These are phyloP conservation scores for Mallotus nudiflorus DNA, from an alignment of 345 rosid species.

Conservation along the genomic window DNA sequence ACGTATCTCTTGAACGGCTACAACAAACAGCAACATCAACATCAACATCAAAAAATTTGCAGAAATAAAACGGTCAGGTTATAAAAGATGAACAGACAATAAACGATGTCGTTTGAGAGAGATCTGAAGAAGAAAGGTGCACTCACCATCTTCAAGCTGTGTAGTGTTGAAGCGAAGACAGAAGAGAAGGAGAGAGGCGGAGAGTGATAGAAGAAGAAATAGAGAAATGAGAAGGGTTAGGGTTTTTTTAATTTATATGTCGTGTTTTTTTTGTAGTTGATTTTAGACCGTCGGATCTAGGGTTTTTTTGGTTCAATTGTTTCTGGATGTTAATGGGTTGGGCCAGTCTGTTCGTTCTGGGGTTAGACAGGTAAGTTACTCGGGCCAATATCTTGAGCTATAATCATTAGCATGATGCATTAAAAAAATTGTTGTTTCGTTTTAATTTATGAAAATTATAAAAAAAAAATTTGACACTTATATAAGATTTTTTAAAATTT, in stretches of 20 bases:
- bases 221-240: slow-evolving; percentile 17
- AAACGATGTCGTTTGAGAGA: background rate
- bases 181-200: background rate
- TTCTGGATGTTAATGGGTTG: background rate
- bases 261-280: background rate
- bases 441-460: no score
- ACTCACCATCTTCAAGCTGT: slow-evolving; percentile 37
- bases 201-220: background rate
- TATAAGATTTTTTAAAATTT: no score
- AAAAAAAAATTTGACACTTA: no score
- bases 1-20: slow-evolving; percentile 90
- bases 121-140: background rate
- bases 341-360: no score
- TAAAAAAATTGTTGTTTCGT: no score
- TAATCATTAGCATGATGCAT: no score
- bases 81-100: background rate
- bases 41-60: background rate
- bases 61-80: background rate
- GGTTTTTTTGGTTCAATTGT: background rate
- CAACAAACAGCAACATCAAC: background rate
- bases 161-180: background rate
- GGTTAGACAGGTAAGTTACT: no score
- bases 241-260: slow-evolving; percentile 19
- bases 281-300: slow-evolving; percentile 32
- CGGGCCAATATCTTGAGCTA: no score